Evolutionary conservation across 106 monocot genomes (phyloP).

Genomic region (Platanthera zijinensis): DNA sequence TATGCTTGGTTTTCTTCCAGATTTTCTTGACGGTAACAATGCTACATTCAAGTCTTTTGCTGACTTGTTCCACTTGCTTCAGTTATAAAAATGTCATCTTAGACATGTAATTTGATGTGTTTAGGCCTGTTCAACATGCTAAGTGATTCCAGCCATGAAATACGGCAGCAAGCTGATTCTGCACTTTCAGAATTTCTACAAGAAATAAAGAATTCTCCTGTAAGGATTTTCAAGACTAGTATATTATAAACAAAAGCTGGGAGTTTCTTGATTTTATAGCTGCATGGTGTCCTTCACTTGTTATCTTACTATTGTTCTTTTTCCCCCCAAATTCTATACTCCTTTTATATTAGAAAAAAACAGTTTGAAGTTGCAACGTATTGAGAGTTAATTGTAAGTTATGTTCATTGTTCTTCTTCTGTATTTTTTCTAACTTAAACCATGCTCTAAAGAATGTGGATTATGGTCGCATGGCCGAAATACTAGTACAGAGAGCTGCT

Average conservation of each 20-base stretch:
- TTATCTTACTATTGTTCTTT: background rate
- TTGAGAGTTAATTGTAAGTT: background rate
- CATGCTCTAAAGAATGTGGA: conserved; percentile 87
- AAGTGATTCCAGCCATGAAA: conserved; percentile 97
- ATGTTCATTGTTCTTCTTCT: background rate
- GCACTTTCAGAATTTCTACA: conserved; percentile 97
- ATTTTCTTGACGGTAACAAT: conserved; percentile 96
- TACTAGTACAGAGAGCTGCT: conserved; percentile 78
- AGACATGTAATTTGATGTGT: conserved; percentile 8
- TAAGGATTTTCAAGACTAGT: conserved; percentile 26
- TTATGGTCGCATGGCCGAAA: conserved; percentile 99
- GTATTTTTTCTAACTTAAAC: conserved; percentile 4
- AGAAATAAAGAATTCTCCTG: conserved; percentile 99
- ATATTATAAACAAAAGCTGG: background rate
- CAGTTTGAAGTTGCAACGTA: background rate
- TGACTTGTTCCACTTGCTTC: background rate
- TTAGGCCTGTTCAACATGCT: conserved; percentile 98
- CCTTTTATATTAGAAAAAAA: background rate
- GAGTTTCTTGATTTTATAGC: background rate
- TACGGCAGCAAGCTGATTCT: conserved; percentile 97
- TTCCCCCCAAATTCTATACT: background rate
- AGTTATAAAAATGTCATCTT: conserved; percentile 5
- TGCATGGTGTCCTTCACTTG: background rate
- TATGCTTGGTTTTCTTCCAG: conserved; percentile 99
- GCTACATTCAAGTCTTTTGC: background rate